phyloP scores from a whole-genome alignment of 345 rosid species.

The Salix viminalis region DNA sequence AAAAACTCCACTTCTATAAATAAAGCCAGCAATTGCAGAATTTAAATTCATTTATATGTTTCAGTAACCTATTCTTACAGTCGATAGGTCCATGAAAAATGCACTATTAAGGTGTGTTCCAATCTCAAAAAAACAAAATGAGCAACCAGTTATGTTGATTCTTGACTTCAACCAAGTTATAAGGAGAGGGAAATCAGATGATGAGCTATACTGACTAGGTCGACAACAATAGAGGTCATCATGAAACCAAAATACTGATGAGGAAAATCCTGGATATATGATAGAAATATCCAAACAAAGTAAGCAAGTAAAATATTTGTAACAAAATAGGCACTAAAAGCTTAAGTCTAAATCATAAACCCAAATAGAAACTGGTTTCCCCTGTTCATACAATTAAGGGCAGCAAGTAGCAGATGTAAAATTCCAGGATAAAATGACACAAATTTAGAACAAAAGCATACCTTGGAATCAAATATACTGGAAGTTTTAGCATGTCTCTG shows the following conservation, averaged over 20 bases:
- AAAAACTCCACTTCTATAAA: too few species aligned
- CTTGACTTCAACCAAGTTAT: too few species aligned
- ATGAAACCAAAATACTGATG: neutral
- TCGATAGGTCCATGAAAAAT: too few species aligned
- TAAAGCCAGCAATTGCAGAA: too few species aligned
- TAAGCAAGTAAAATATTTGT: neutral
- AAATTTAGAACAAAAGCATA: neutral
- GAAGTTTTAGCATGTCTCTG: slow-evolving; percentile 40
- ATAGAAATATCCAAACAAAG: neutral
- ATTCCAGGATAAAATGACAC: neutral
- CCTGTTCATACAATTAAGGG: neutral
- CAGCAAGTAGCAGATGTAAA: neutral
- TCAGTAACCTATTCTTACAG: too few species aligned
- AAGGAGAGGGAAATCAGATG: neutral
- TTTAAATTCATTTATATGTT: too few species aligned
- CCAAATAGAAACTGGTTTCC: neutral
- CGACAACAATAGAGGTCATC: neutral
- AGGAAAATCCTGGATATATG: neutral
- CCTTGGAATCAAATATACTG: slow-evolving; percentile 51
- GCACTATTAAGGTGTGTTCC: too few species aligned
- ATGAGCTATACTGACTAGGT: neutral
- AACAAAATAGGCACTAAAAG: neutral
- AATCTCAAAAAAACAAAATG: too few species aligned
- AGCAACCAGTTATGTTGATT: too few species aligned
- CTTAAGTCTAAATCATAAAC: neutral